phyloP scores from a whole-genome alignment of 1,139 yeast genomes.

The Diutina mesorugosa region DNA sequence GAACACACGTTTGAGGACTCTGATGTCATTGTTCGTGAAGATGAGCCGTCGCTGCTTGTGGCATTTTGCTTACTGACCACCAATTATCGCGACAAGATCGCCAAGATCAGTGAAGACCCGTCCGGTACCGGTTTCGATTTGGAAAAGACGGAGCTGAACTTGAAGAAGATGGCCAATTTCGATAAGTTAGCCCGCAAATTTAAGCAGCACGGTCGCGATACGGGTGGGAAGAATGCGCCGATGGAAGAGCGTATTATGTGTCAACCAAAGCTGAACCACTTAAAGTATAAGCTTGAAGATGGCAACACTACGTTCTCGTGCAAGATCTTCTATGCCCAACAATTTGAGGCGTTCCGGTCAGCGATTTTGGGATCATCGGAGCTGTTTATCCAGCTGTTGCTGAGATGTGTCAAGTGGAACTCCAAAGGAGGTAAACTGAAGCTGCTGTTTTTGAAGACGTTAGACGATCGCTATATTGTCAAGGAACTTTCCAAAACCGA shows the following conservation, averaged over 20 bases:
- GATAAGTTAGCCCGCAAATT: conserved; percentile 32
- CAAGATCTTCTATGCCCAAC: conserved; percentile 90
- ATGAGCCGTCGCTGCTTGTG: conserved; percentile 89
- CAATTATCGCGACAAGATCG: conserved; percentile 64
- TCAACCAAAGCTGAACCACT: conserved; percentile 76
- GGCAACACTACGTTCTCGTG: conserved; percentile 77
- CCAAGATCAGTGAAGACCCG: conserved; percentile 11
- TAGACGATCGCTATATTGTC: conserved; percentile 80
- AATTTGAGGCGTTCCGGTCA: conserved; percentile 84
- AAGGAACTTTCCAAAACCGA: conserved; percentile 85
- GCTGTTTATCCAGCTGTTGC: conserved; percentile 73
- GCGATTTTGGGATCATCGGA: conserved; percentile 64
- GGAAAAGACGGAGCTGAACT: conserved; percentile 5
- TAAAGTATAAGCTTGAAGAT: conserved; percentile 84
- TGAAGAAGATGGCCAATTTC: conserved; percentile 15
- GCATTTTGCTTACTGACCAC: conserved; percentile 83
- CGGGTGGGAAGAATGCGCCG: conserved; percentile 8
- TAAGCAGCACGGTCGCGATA: conserved; percentile 16
- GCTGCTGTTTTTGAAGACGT: conserved; percentile 80
- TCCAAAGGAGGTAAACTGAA: conserved; percentile 96
- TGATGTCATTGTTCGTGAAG: conserved; percentile 88
- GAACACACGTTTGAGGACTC: conserved; percentile 94
- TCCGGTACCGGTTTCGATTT: conserved; percentile 9
- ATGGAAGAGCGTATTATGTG: conserved; percentile 56
- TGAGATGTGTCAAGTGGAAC: conserved; percentile 93